Conservation (phyloP, 768 basidiomycete genomes). For the Dacryopinax primogenitus region DNA sequence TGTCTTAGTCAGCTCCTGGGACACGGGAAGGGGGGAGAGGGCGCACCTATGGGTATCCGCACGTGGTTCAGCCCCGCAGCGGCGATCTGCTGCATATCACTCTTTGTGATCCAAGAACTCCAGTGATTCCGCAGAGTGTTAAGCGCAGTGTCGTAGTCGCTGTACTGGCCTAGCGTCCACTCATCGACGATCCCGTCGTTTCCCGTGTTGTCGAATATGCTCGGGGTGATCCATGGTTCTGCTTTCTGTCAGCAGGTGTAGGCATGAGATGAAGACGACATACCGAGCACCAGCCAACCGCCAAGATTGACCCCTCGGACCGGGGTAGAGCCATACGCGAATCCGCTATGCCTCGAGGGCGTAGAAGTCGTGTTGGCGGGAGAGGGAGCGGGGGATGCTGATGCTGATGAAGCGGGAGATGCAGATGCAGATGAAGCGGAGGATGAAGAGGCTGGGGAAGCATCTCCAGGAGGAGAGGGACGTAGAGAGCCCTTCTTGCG, state of each 20-base stretch:
- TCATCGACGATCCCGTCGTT: slow-evolving; percentile 54
- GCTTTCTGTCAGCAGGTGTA: slow-evolving; percentile 19
- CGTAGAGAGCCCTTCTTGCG: slow-evolving; percentile 1
- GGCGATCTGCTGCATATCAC: slow-evolving; percentile 58
- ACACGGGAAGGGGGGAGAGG: slow-evolving; percentile 19
- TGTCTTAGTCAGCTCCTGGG: slow-evolving; percentile 47
- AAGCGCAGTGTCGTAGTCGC: slow-evolving; percentile 36
- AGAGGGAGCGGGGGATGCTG: not conserved
- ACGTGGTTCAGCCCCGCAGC: slow-evolving; percentile 50
- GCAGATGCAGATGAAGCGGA: too few species aligned
- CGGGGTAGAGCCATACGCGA: slow-evolving; percentile 59
- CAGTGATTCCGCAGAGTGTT: slow-evolving; percentile 52
- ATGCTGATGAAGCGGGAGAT: not conserved
- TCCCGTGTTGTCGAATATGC: slow-evolving; percentile 56
- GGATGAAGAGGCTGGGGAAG: too few species aligned
- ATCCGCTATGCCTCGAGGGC: slow-evolving; percentile 27
- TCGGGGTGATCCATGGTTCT: slow-evolving; percentile 67
- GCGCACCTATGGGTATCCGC: slow-evolving; percentile 24
- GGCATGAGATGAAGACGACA: slow-evolving; percentile 28
- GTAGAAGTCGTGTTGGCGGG: not conserved
- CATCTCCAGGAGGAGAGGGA: too few species aligned
- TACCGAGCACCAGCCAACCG: slow-evolving; percentile 47
- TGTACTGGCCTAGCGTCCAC: slow-evolving; percentile 60
- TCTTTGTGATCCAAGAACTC: slow-evolving; percentile 71
- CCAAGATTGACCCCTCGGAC: slow-evolving; percentile 79